Conservation (phyloP, 225 moss, liverwort and hornwort genomes). For the Rhytidiadelphus loreus region DNA sequence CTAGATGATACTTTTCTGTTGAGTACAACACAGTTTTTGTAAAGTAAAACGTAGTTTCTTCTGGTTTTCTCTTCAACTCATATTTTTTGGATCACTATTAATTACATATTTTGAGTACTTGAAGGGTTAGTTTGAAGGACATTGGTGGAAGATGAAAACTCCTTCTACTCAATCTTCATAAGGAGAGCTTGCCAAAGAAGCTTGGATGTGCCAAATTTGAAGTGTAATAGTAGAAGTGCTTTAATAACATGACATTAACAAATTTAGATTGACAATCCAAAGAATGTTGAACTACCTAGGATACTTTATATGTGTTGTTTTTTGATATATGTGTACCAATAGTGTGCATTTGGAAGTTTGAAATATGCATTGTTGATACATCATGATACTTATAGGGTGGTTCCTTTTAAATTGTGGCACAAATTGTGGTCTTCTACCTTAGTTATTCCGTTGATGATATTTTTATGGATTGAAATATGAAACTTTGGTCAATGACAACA, state of each 20-base stretch:
- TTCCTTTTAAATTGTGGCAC: neutral
- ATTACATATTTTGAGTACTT: neutral
- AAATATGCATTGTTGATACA: neutral
- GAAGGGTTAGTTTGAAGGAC: neutral
- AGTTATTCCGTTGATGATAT: rapidly evolving
- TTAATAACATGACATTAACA: neutral
- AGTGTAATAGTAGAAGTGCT: neutral
- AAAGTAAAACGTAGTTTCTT: no score
- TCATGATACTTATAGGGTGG: neutral
- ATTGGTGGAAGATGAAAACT: neutral
- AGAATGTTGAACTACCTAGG: neutral
- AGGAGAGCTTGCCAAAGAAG: rapidly evolving
- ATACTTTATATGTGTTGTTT: neutral
- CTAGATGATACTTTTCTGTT: no score
- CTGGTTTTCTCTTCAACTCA: neutral
- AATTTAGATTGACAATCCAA: rapidly evolving
- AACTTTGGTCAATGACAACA: neutral
- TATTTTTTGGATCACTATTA: neutral
- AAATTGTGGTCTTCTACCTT: neutral
- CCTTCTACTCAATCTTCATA: neutral
- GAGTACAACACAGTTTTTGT: no score
- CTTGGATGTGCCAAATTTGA: neutral
- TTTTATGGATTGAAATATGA: neutral
- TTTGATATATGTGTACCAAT: neutral
- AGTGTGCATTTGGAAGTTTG: neutral